Conservation (phyloP, 2,329 filamentous ascomycete genomes). For the Leptographium wingfieldii region DNA sequence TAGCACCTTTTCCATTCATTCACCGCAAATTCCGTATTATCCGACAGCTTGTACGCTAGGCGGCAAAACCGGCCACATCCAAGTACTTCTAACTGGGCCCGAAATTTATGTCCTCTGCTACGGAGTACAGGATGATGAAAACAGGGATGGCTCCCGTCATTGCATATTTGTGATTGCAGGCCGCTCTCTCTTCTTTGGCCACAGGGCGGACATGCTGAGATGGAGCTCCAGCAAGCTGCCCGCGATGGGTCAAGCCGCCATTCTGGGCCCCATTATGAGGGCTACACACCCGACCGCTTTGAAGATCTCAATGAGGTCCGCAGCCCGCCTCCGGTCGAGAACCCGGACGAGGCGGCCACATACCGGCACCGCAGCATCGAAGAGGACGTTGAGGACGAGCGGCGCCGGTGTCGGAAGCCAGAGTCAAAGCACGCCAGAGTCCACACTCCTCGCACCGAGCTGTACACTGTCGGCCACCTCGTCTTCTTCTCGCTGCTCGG, state of each 20-base stretch:
- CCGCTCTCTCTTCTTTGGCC: too few species aligned
- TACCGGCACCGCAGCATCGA: slow-evolving; percentile 29
- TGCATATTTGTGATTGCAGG: too few species aligned
- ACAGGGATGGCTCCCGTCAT: background rate
- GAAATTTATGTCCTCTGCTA: too few species aligned
- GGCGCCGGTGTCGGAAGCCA: background rate
- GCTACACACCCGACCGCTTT: slow-evolving; percentile 22
- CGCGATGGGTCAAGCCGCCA: background rate
- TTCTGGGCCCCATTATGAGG: too few species aligned
- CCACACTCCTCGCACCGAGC: slow-evolving; percentile 37
- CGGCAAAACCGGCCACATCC: background rate
- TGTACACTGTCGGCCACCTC: slow-evolving; percentile 69
- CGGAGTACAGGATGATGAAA: too few species aligned
- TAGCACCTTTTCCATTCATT: background rate
- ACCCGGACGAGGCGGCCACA: slow-evolving; percentile 22
- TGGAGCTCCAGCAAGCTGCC: background rate
- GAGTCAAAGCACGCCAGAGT: background rate
- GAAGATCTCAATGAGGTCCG: slow-evolving; percentile 30
- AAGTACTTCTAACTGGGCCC: too few species aligned
- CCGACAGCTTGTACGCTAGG: background rate
- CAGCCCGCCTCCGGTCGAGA: slow-evolving; percentile 28
- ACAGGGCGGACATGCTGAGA: background rate
- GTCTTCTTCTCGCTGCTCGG: slow-evolving; percentile 76
- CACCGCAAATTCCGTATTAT: background rate
- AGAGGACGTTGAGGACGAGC: slow-evolving; percentile 10